A percentile compares a stretch with the other conserved stretches of the same genome.
These are phyloP conservation scores for Saposhnikovia divaricata DNA, from an alignment of 129 eudicot genomes.

Conservation along the genomic window DNA sequence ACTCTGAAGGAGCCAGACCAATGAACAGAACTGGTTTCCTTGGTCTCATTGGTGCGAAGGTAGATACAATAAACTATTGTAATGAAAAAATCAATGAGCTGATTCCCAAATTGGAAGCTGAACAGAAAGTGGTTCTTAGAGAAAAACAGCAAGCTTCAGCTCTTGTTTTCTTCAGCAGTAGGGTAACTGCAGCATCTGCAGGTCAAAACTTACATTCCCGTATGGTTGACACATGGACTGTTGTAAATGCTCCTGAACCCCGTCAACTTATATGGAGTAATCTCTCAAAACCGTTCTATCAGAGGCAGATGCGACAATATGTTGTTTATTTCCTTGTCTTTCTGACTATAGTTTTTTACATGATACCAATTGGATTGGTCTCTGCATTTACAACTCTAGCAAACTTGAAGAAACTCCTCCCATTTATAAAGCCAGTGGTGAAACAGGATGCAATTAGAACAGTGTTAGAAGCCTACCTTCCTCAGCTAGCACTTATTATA, in stretches of 20 bases:
- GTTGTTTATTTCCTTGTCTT: conserved; percentile 60
- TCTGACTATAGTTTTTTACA: conserved; percentile 69
- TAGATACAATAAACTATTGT: conserved; percentile 64
- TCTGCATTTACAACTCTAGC: conserved; percentile 79
- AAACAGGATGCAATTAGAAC: conserved; percentile 37
- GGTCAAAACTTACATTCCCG: conserved; percentile 69
- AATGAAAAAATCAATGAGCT: conserved; percentile 53
- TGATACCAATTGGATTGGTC: conserved; percentile 78
- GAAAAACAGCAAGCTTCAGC: conserved; percentile 75
- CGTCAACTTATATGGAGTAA: conserved; percentile 71
- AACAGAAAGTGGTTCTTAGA: conserved; percentile 48
- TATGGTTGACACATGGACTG: conserved; percentile 85
- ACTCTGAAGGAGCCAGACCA: conserved; percentile 49
- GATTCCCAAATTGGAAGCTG: conserved; percentile 67
- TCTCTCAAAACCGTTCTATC: conserved; percentile 54
- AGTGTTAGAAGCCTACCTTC: conserved; percentile 75
- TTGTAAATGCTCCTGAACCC: conserved; percentile 74
- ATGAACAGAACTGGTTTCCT: conserved; percentile 57
- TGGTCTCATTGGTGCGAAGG: conserved; percentile 69
- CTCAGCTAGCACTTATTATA: conserved; percentile 78
- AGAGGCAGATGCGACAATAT: conserved; percentile 56
- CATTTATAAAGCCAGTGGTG: conserved; percentile 65
- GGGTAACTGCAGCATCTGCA: conserved; percentile 78
- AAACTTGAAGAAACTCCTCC: conserved; percentile 57
- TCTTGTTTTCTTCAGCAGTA: conserved; percentile 55